A percentile compares a stretch with the other conserved stretches of the same genome.
These are phyloP conservation scores for Globisporangium ultimum DNA, from an alignment of 352 stramenopile species.

Conservation along the genomic window DNA sequence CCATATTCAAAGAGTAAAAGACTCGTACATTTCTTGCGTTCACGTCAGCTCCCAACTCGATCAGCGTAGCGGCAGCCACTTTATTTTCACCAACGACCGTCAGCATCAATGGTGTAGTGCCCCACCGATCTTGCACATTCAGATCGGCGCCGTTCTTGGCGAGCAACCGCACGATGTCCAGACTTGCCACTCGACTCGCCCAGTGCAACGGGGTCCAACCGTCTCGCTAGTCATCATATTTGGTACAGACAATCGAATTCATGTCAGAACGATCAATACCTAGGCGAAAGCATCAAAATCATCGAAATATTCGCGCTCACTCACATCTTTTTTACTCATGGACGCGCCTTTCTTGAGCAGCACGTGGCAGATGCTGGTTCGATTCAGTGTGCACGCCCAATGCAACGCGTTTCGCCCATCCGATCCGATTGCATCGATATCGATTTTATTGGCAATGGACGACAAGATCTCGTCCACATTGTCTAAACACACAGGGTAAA, in stretches of 20 bases:
- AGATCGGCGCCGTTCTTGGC: slow-evolving; percentile 75
- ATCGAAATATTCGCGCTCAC: neutral
- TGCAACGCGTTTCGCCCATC: slow-evolving; percentile 79
- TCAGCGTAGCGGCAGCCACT: slow-evolving; percentile 46
- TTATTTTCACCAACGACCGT: slow-evolving; percentile 71
- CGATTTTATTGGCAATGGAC: slow-evolving; percentile 62
- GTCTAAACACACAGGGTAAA: slow-evolving; percentile 23
- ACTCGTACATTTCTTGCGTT: slow-evolving; percentile 60
- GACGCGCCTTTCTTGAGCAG: slow-evolving; percentile 77
- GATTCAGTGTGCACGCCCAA: slow-evolving; percentile 75
- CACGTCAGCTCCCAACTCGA: slow-evolving; percentile 69
- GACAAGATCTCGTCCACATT: slow-evolving; percentile 74
- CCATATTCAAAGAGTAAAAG: neutral
- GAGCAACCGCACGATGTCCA: slow-evolving; percentile 73
- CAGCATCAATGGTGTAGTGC: slow-evolving; percentile 77
- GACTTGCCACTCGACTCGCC: slow-evolving; percentile 68
- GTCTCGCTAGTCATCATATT: slow-evolving; percentile 31
- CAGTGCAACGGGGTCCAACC: slow-evolving; percentile 78
- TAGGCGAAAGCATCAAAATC: neutral
- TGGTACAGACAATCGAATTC: neutral
- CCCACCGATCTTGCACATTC: slow-evolving; percentile 73
- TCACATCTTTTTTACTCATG: slow-evolving; percentile 75
- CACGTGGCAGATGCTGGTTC: slow-evolving; percentile 76
- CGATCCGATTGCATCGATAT: slow-evolving; percentile 70
- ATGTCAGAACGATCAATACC: neutral